Evolutionary conservation across 1,139 yeast species (phyloP).

Genomic region (Debaryomyces psychrophilus): DNA sequence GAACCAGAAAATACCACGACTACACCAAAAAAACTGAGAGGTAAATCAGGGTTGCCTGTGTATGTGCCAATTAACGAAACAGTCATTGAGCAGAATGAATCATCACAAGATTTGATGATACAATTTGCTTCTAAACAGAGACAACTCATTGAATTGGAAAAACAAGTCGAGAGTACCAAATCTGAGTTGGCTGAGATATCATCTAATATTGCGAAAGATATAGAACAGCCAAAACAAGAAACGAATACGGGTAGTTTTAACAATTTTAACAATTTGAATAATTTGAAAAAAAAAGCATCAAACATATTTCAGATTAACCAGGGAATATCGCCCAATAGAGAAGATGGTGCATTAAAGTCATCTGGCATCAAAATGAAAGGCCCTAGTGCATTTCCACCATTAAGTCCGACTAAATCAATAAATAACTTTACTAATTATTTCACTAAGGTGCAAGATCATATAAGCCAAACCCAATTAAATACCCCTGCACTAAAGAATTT

Average conservation of each 20-base stretch:
- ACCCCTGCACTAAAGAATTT: constrained; percentile 11
- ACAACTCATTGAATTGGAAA: constrained; percentile 29
- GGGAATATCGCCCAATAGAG: constrained; percentile 1
- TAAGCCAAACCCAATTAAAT: constrained; percentile 10
- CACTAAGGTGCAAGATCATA: constrained; percentile 15
- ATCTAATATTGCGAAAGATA: constrained; percentile 20
- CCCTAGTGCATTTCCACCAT: constrained; percentile 5
- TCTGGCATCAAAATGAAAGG: constrained; percentile 13
- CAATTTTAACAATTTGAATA: constrained; percentile 8
- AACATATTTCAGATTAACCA: constrained; percentile 20
- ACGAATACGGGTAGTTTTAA: neutral
- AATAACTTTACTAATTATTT: constrained; percentile 14
- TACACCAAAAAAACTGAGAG: constrained; percentile 10
- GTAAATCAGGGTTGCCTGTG: constrained; percentile 19
- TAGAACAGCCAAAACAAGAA: constrained; percentile 10
- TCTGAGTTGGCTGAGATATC: constrained; percentile 35
- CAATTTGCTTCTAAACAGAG: constrained; percentile 27
- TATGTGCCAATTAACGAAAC: constrained; percentile 17
- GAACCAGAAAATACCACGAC: neutral
- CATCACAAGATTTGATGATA: constrained; percentile 16
- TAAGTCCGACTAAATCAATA: constrained; percentile 1
- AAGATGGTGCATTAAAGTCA: constrained; percentile 8
- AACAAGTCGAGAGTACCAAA: constrained; percentile 25
- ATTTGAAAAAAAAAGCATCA: constrained; percentile 27
- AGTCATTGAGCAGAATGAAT: constrained; percentile 12